Conservation (phyloP, 805 yeast species). For the Nakazawaea pomicola region DNA sequence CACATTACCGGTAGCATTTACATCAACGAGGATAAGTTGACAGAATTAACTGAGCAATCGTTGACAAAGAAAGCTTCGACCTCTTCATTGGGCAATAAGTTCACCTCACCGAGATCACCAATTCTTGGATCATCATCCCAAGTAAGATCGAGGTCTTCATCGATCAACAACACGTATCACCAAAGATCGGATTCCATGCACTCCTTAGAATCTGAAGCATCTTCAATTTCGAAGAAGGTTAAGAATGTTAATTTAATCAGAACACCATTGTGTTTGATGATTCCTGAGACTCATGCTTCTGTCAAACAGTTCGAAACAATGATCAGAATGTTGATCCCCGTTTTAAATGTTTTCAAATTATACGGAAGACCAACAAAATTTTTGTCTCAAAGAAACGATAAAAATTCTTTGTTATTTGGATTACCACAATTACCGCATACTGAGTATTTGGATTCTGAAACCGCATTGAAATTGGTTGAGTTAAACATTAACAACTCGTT, state of each 20-base stretch:
- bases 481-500: slow-evolving; percentile 27
- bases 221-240: slow-evolving; percentile 17
- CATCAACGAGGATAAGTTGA: slow-evolving; percentile 33
- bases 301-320: slow-evolving; percentile 69
- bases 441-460: slow-evolving; percentile 40
- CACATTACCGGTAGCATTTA: slow-evolving; percentile 50
- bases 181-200: slow-evolving; percentile 17
- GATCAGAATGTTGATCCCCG: slow-evolving; percentile 63
- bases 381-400: slow-evolving; percentile 50
- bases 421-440: slow-evolving; percentile 71
- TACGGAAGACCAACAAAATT: slow-evolving; percentile 72
- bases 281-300: slow-evolving; percentile 71
- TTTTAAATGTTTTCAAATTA: slow-evolving; percentile 62
- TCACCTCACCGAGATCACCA: slow-evolving; percentile 5
- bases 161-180: slow-evolving; percentile 6
- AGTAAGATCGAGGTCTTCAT: slow-evolving; percentile 9
- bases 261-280: slow-evolving; percentile 29
- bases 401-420: slow-evolving; percentile 58
- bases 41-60: slow-evolving; percentile 15
- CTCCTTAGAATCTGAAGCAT: slow-evolving; percentile 21
- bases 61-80: slow-evolving; percentile 23
- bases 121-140: not conserved
- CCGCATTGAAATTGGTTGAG: slow-evolving; percentile 25
- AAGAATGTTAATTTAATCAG: slow-evolving; percentile 19
- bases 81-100: slow-evolving; percentile 22